A percentile compares a stretch with the other conserved stretches of the same genome.
phyloP scores from a whole-genome alignment of 176 grass and related monocot genomes.

The Sorghum bicolor region Sorghum_bicolor_NCBIv3 NC_012879.2:27922001-27922500 shows the following conservation, averaged over 20 bases:
- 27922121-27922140: neutral
- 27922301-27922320: neutral
- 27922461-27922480: neutral
- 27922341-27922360: neutral
- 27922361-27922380: neutral
- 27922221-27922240: neutral
- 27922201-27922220: neutral
- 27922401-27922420: neutral
- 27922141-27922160: neutral
- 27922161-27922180: neutral
- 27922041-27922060: too few relatives aligned
- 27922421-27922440: neutral
- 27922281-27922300: neutral
- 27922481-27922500: neutral
- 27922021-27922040: too few relatives aligned
- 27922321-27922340: neutral
- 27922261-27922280: neutral
- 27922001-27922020: neutral
- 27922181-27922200: neutral
- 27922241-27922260: neutral
- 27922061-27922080: neutral
- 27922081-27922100: neutral
- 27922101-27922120: neutral
- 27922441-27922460: neutral
- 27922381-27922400: neutral